Percentiles rank a stretch among this genome's conserved stretches.
Evolutionary conservation across 306 rosid genomes (phyloP).

Genomic region (Prunus mira): DNA sequence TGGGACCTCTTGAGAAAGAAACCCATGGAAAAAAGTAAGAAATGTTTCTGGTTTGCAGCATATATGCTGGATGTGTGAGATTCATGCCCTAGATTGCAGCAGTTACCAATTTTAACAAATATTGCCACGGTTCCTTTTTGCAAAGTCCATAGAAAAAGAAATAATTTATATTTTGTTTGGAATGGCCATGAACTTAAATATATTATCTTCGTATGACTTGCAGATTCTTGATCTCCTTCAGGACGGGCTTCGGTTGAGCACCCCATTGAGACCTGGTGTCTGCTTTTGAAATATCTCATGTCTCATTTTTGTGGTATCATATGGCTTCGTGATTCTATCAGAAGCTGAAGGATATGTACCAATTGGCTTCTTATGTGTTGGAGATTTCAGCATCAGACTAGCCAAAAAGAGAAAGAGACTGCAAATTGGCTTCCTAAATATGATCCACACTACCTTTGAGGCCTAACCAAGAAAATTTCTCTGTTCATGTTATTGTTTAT

Average conservation of each 20-base stretch:
- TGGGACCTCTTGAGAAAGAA: not conserved
- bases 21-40: not conserved
- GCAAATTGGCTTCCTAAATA: not conserved
- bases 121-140: not conserved
- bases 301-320: not conserved
- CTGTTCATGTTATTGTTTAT: too few relatives aligned
- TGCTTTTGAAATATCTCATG: not conserved
- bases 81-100: not conserved
- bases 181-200: not conserved
- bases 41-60: not conserved
- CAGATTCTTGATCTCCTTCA: constrained; percentile 20
- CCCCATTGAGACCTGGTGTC: not conserved
- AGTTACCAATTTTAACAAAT: not conserved
- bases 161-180: not conserved
- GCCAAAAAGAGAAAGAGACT: not conserved
- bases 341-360: not conserved
- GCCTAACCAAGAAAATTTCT: too few relatives aligned
- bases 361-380: not conserved
- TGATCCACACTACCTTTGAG: not conserved
- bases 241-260: not conserved
- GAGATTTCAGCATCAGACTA: not conserved
- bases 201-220: not conserved
- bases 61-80: not conserved
- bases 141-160: not conserved
- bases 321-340: not conserved